A percentile compares a stretch with the other conserved stretches of the same genome.
These are phyloP conservation scores for Clavulina sp. DNA, from an alignment of 768 basidiomycete genomes.

Conservation along the genomic window DNA sequence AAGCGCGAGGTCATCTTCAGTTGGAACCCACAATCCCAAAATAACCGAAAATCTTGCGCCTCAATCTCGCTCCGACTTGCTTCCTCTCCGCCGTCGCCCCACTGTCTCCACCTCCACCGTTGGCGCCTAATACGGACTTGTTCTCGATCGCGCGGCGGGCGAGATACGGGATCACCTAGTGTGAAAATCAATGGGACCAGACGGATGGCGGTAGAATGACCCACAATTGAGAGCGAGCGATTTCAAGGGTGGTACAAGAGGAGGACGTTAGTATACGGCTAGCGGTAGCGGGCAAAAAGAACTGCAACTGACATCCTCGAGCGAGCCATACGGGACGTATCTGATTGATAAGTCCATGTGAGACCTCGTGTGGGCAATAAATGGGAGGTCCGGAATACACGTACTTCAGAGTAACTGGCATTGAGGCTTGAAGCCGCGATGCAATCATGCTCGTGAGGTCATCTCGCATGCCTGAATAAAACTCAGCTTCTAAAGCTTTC, in stretches of 20 bases:
- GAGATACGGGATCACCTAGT: conserved; percentile 77
- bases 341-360: conserved; percentile 14
- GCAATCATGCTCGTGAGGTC: conserved; percentile 58
- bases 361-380: not conserved
- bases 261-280: no score
- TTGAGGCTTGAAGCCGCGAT: conserved; percentile 27
- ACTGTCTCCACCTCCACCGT: conserved; percentile 20
- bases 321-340: conserved; percentile 60
- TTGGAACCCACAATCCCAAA: no score
- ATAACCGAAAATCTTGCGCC: conserved; percentile 23
- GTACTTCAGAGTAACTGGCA: conserved; percentile 68
- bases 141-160: conserved; percentile 83
- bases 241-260: no score
- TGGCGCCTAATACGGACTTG: conserved; percentile 57
- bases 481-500: not conserved
- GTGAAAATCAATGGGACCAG: conserved; percentile 9
- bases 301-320: conserved; percentile 35
- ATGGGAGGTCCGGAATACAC: conserved; percentile 16
- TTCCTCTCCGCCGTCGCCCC: conserved; percentile 44
- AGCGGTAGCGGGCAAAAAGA: not conserved
- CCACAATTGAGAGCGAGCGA: no score
- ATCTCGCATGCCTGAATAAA: conserved; percentile 63
- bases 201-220: no score
- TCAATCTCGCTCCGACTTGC: conserved; percentile 37
- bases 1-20: no score